Evolutionary conservation across 768 basidiomycete species (phyloP), one percentile per base, ranked within the genome.

Genomic region (Psilocybe sp.): DNA sequence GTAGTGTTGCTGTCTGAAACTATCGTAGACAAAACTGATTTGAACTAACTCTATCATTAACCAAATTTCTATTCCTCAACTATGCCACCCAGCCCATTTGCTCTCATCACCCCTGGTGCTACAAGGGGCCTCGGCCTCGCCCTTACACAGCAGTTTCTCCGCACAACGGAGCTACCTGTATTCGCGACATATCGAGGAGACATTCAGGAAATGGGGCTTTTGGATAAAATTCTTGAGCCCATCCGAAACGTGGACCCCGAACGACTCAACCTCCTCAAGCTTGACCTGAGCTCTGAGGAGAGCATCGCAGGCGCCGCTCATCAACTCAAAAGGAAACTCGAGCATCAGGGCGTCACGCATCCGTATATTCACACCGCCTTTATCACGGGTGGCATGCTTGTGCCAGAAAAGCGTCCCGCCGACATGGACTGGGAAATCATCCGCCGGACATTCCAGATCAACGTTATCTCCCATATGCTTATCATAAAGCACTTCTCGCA

Each of bases 401-500:
- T 76, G 52, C 76, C 80, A n/a, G 81, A 83, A 60, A 80, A 75
- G 51, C 72, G 69, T 28, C 78, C 78, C 2, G 65, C 67, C 4
- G 78, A 82, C 53, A 53, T 84, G 43, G 68, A 79, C 60, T 58
- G 67, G 54, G 61, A 62, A 20, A 50, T 66, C 33, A 61, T 82
- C 37, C 55, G 63, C 20, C 61, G 75, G 49, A 74, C 77, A 11
- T 84, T 81, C 64, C 69, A 77, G 55, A 74, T 77, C 61, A 84
- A 85, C 64, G 75, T 78, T 57, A 72, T 83, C 48, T 77, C 82
- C 15, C 81, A 84, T 60, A 67, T 83, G 38, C 72, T 83, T 37
- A 68, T 79, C 53, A 79, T 84, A 66, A 82, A 82, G 62, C 79
- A 83, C 61, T 85, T 84, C 60, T 74, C 74, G 15, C 75, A 68